Base-by-base conservation (phyloP, 73 alveolate species). In the Paramecium tetraurelia region DNA sequence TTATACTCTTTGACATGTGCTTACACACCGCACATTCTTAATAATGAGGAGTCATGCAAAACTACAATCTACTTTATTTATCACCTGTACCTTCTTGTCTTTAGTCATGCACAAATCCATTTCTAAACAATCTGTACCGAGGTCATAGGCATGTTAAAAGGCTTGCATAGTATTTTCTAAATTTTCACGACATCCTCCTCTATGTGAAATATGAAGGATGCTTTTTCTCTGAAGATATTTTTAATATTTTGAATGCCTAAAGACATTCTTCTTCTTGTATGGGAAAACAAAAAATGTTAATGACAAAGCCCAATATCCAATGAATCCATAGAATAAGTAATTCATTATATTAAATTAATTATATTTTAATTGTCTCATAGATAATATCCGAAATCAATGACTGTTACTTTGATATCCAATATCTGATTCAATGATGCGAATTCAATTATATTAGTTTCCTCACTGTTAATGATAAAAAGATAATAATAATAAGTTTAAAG, bases 81-180 rank as follows among this genome's bases (percentile, higher is more conserved):
- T 48, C 20, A 12, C 1, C 0, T 12, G 12, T 48, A 48, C 59
- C 72, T 89, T 58, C 36, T 71, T 89, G 76, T 89, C 94, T 71
- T 89, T 89, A 3, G 94, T 89, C 80, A 89, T 40, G 8, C 94
- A 89, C 24, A 89, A 88, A 46, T 89, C 94, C 88, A 89, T 63
- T 71, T 89, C 94, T 89, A 89, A 89, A 36, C 86, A 46, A 71
- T 89, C 77, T 4, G 94, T 71, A 24, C 94, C 94, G 40, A 40
- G 68, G 43, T 89, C 75, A 29, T 58, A 24, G 0, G 92, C 94
- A 89, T 89, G 71, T 16, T 89, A 63, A 89, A 89, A 89, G 48
- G 92, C 87, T 72, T 89, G 18, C 27, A 88, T 71, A 24, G 94
- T 89, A 68, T 89, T 89, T 89, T 89, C 94, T 24, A 89, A 63